Conservation (phyloP, 1,284 basidiomycete genomes). For the Puccinia horiana region DNA sequence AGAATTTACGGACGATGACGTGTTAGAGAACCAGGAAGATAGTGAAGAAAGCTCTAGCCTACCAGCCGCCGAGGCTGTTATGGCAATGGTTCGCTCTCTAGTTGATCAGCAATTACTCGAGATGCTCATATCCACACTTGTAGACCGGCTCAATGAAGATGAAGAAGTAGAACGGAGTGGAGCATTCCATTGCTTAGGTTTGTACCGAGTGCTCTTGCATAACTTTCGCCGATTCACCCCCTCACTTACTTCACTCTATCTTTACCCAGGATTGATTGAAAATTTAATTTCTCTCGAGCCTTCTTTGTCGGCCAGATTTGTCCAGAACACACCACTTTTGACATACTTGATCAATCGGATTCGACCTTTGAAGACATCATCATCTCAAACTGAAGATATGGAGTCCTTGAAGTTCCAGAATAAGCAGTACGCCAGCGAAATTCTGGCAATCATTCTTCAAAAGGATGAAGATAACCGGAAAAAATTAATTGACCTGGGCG, state of each 20-base stretch:
- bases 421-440: conserved; percentile 60
- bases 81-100: conserved; percentile 61
- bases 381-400: conserved; percentile 50
- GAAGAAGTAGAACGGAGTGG: conserved; percentile 87
- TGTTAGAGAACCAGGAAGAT: conserved; percentile 73
- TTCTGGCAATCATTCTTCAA: conserved; percentile 85
- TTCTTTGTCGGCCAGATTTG: conserved; percentile 69
- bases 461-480: conserved; percentile 37
- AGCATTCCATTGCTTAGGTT: conserved; percentile 84
- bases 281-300: conserved; percentile 85
- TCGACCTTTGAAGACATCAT: conserved; percentile 64
- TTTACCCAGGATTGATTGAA: conserved; percentile 75
- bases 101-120: conserved; percentile 80
- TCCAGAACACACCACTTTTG: conserved; percentile 72
- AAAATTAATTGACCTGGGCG: conserved; percentile 18
- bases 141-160: conserved; percentile 71
- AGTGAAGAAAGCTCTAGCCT: conserved; percentile 54
- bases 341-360: conserved; percentile 80
- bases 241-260: not conserved
- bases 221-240: not conserved
- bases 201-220: conserved; percentile 50
- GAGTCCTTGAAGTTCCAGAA: conserved; percentile 55
- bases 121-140: conserved; percentile 83
- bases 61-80: conserved; percentile 50
- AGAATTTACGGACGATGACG: conserved; percentile 95